phyloP scores from a whole-genome alignment of 1,284 basidiomycete species.

The Apiotrichum brassicae region DNA sequence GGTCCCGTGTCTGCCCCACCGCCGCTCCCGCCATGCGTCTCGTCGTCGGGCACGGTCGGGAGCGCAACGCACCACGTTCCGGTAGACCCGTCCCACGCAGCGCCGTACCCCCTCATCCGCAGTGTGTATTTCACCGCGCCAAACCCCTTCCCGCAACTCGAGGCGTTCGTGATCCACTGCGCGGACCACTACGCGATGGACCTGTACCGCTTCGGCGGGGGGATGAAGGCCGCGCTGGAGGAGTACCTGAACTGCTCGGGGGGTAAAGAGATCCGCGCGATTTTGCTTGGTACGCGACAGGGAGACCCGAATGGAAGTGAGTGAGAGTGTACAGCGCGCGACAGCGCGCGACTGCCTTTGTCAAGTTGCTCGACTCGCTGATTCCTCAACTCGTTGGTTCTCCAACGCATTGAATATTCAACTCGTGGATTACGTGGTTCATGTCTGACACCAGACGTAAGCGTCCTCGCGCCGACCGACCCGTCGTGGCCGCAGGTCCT shows the following conservation, averaged over 20 bases:
- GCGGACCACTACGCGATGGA: conserved; percentile 68
- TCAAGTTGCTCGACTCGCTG: too few species aligned
- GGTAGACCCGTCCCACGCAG: conserved; percentile 16
- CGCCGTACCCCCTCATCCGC: conserved; percentile 54
- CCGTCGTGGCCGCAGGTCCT: conserved; percentile 81
- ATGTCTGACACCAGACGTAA: conserved; percentile 49
- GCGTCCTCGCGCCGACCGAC: conserved; percentile 72
- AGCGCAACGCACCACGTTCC: conserved; percentile 14
- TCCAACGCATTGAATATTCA: too few species aligned
- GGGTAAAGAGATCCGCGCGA: conserved; percentile 57
- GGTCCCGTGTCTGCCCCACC: conserved; percentile 13
- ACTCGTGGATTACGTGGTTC: too few species aligned
- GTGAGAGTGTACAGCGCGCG: too few species aligned
- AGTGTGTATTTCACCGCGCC: conserved; percentile 85
- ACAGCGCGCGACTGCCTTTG: too few species aligned
- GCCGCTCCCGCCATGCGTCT: conserved; percentile 10
- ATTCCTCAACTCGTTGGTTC: too few species aligned
- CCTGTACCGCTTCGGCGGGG: conserved; percentile 66
- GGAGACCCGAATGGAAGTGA: conserved; percentile 88
- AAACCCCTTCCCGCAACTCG: conserved; percentile 78
- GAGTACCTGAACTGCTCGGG: conserved; percentile 58
- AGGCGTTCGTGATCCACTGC: conserved; percentile 70
- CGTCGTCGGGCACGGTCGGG: too few species aligned
- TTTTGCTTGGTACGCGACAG: conserved; percentile 80
- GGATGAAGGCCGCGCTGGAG: conserved; percentile 75